Evolutionary conservation across 2,329 filamentous ascomycete species (phyloP), one percentile per base, ranked within the genome.

Genomic region (Fusarium keratoplasticum): DNA sequence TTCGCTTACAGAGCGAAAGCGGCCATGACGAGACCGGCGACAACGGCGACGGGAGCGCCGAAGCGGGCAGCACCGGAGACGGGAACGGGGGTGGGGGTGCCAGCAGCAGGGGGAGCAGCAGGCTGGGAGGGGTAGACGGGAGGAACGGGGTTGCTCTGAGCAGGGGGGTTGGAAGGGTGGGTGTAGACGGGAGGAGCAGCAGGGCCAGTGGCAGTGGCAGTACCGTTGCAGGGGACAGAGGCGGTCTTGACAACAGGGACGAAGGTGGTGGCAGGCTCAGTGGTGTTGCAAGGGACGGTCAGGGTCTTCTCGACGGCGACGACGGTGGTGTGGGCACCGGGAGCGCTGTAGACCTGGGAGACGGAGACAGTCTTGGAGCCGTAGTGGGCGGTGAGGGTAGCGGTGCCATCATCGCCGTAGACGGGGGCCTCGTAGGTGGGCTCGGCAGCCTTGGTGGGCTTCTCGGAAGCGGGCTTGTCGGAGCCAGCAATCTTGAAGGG

Each of bases 401-500:
- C 66, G 75, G 79, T 80, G 42, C 63, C 47, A 60, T 57, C 66
- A 59, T 64, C 29, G 78, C 82, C 71, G 70, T 75, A 62, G 61
- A 72, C 70, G 69, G 80, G 67, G 65, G 72, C 74, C 64, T 67
- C 59, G 69, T 60, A 68, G 65, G 72, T 70, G 25, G 22, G 5
- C 44, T 50, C 16, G 54, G 16, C 18, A 14, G 29, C 8, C 44
- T 61, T 33, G 40, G 47, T 20, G 38, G 54, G 22, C 29, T 38
- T 33, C 71, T 71, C 59, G 20, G 44, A 25, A 35, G 71, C 61
- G 55, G 76, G 61, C 68, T 71, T 66, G 58, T 66, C 76, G 29
- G 70, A 77, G 55, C 79, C 83, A 64, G 79, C 78, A 78, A 90
- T 89, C 78, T 84, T 76, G 85, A 92, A 92, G 76, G 89, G 89